Base-by-base conservation (phyloP, 176 grass and related monocot species). In the Echinochloa phyllopogon region DNA sequence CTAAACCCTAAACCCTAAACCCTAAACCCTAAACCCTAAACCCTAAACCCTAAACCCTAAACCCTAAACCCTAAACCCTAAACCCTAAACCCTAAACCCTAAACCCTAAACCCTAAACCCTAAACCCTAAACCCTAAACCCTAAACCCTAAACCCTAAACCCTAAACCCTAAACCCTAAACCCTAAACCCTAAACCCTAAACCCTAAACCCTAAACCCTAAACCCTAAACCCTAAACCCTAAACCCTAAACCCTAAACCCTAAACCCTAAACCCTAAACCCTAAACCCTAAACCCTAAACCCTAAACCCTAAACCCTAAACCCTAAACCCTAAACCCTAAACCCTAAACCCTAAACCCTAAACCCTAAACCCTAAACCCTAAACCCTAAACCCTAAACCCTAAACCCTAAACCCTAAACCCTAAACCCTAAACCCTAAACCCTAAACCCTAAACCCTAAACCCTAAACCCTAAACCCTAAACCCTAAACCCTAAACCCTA, bases 21-120 rank as follows among this genome's bases (percentile, higher is more conserved):
- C 80, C 80, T 45, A 71, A 72, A 72, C 67, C 84, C 66, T 57
- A 86, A 85, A 77, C 83, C 72, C 72, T 85, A 77, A 77, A 71
- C 48, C 72, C 72, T 56, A 57, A 85, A 77, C 63, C 81, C 21
- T 29, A 40, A 83, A 75, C 66, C 68, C 68, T 63, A 61, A 75
- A 41, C 83, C 64, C n/a, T 58, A 86, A 37, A 41, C n/a, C 83
- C 50, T 40, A 58, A 86, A 55, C 60, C 43, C 65, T 24, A 59
- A 86, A 55, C 60, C 60, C 21, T 41, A 69, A 79, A 36, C 24
- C 72, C 51, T 12, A 47, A 86, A 61, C 43, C 74, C 40, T 15
- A 47, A 78, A 44, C 21, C 59, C 38, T 20, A 56, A 78, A 27
- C 41, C 72, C 21, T 14, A 56, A 78, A 18, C 60, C 73, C 23